Evolutionary conservation across 2,329 filamentous ascomycete genomes (phyloP), one percentile per base, ranked within the genome.

Genomic region (Sporothrix variecibatus): DNA sequence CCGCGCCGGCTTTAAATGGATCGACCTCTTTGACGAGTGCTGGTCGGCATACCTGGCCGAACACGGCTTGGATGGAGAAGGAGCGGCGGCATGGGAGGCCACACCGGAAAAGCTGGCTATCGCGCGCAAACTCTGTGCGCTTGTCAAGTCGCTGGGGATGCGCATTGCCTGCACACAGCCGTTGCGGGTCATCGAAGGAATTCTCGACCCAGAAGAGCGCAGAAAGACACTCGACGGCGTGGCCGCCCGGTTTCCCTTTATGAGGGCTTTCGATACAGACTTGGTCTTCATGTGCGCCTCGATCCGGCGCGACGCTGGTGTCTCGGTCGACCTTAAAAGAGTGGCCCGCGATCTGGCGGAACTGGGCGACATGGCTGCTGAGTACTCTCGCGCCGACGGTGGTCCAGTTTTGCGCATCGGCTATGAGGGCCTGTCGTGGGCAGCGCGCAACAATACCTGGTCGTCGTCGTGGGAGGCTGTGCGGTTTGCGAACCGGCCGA

Each of bases 11-110:
- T 67, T 67, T 11, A 40, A 67, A 15, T 15, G 11, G 38, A 67
- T 67, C 12, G 62, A 67, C 62, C 62, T 67, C n/a, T 67, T 67
- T 67, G 62, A 67, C 40, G 62, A 67, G 40, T 67, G 62, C 62
- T 67, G 62, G 62, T 67, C 62, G 38, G 62, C 62, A 2, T 67
- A 67, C 38, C 62, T 67, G 38, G 62, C 38, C 3, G 62, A 67
- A 12, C 38, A 67, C n/a, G 40, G 40, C n/a, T 38, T 49, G 3
- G 11, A 43, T 11, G 62, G 62, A 12, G 62, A 67, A 38, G 62
- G 62, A 4, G n/a, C 40, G 1, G 40, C 62, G 40, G 62, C 62
- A 38, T 67, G 62, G 62, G 62, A 67, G 40, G 62, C 62, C 1
- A 67, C 38, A 3, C 38, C 43, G 9, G 38, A 28, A 2, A 67